These are phyloP conservation scores for Plantago lanceolata DNA, from an alignment of 305 asterid genomes.

Conservation along the genomic window DNA sequence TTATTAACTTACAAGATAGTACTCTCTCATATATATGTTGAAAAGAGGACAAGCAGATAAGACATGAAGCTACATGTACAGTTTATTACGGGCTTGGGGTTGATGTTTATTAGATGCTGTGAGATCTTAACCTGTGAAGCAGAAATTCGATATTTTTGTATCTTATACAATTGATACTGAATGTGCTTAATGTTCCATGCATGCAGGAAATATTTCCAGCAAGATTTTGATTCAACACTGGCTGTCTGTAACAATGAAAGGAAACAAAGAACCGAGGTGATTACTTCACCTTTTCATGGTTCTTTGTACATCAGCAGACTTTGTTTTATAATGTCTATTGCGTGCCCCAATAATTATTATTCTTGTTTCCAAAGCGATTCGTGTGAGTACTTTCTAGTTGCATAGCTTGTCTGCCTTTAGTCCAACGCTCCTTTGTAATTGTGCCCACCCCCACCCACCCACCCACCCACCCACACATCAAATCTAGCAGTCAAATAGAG, in stretches of 20 bases:
- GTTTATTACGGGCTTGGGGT: no score
- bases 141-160: neutral
- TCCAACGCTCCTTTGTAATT: no score
- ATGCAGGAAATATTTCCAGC: conserved; percentile 78
- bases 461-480: no score
- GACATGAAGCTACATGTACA: no score
- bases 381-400: conserved; percentile 5
- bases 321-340: neutral
- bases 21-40: no score
- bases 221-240: conserved; percentile 87
- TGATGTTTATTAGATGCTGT: neutral
- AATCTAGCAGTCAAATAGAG: no score
- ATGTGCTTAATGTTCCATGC: conserved; percentile 18
- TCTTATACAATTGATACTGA: conserved; percentile 28
- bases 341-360: conserved; percentile 5
- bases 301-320: neutral
- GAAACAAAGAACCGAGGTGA: conserved; percentile 85
- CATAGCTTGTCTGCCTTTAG: neutral
- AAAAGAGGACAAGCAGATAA: no score
- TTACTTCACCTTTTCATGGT: conserved; percentile 11
- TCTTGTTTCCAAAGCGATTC: conserved; percentile 13
- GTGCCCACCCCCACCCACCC: no score
- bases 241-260: conserved; percentile 89
- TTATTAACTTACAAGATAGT: no score
- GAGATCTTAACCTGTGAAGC: conserved; percentile 12